Base-by-base conservation (phyloP, 2,329 filamentous ascomycete genomes). In the Calonectria multiphialidica region DNA sequence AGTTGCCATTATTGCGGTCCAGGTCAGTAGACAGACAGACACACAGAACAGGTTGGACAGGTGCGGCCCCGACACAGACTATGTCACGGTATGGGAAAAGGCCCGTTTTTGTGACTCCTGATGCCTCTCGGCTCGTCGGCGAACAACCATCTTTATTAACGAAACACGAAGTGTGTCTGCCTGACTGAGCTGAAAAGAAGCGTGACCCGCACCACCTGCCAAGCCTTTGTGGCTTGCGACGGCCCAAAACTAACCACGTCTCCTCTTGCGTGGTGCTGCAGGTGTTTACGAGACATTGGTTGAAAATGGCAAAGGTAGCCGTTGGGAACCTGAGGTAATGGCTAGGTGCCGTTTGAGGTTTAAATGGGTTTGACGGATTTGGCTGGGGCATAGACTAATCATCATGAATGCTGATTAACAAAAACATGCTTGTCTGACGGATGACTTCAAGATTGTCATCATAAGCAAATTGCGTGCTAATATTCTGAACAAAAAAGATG, bases 201-300 rank as follows among this genome's bases (percentile, higher is more conserved):
- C 42, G 42, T 59, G 68, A 65, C 49, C 61, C 66, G 67, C 68
- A 35, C 33, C 33, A n/a, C 18, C 18, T 15, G 62, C 68, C 44
- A 65, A 66, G 50, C 61, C 61, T 49, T 33, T 50, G 68, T 70
- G 68, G 62, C 68, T 70, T 70, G 68, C 62, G 23, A 65, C 33
- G 44, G 42, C 16, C 61, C 30, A 55, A 66, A 61, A 66, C 47
- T 33, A 66, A 70, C 37, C 42, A 67, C 53, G 62, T 66, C 50
- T 45, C 45, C 21, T 23, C 33, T n/a, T 23, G 40, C 23, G 18
- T 66, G 45, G 45, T 53, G 33, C 13, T 23, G 25, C 37, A 15
- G 35, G 21, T 18, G 35, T 23, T 15, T 59, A 13, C 2, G n/a
- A 40, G 37, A 25, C 23, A 10, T n/a, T 12, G 21, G 13, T 23